These are phyloP conservation scores for Trichoderma sp. DNA, from an alignment of 2,329 filamentous ascomycete genomes.

Conservation along the genomic window DNA sequence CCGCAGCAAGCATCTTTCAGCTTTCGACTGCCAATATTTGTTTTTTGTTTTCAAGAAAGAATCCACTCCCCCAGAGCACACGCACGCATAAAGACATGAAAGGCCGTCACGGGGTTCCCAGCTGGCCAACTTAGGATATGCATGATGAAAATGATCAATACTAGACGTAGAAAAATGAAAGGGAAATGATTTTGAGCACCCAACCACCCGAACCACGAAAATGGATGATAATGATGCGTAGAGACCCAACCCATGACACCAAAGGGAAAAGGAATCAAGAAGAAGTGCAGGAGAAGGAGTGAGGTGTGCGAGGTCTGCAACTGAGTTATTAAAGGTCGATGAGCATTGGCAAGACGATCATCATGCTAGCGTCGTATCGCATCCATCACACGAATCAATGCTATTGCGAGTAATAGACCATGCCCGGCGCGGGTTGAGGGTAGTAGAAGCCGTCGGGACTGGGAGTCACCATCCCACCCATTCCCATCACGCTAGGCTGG, in stretches of 20 bases:
- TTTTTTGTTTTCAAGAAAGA: not conserved
- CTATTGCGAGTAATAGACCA: slow-evolving; percentile 62
- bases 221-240: slow-evolving; percentile 11
- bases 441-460: slow-evolving; percentile 70
- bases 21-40: not conserved
- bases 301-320: slow-evolving; percentile 9
- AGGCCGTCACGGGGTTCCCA: not conserved
- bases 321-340: slow-evolving; percentile 33
- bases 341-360: slow-evolving; percentile 24
- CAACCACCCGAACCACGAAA: slow-evolving; percentile 5
- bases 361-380: slow-evolving; percentile 25
- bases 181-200: slow-evolving; percentile 18
- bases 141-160: not conserved
- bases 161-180: not conserved
- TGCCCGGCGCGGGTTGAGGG: slow-evolving; percentile 51
- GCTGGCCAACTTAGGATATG: slow-evolving; percentile 5
- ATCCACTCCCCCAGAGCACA: not conserved
- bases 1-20: not conserved
- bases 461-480: slow-evolving; percentile 77
- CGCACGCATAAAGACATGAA: not conserved
- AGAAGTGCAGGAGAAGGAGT: slow-evolving; percentile 1
- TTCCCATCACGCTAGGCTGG: slow-evolving; percentile 58
- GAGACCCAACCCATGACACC: slow-evolving; percentile 16
- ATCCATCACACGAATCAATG: slow-evolving; percentile 25
- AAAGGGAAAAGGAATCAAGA: slow-evolving; percentile 1